These are phyloP conservation scores for Botrytis galanthina DNA, from an alignment of 2,329 filamentous ascomycete genomes.

Conservation along the genomic window DNA sequence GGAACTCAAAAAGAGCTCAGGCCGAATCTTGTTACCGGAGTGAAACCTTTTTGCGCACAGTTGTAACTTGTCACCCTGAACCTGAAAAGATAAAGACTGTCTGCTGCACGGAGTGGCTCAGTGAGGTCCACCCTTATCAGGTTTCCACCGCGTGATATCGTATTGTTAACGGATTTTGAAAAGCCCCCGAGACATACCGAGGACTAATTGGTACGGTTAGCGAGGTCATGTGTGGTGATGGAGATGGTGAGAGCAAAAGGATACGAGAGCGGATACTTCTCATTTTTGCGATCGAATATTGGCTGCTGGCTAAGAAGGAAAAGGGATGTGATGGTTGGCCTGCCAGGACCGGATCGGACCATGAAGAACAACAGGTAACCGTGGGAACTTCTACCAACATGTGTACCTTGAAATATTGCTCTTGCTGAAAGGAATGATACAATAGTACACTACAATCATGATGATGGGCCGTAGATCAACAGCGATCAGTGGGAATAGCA, in stretches of 20 bases:
- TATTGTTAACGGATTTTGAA: neutral
- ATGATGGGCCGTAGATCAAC: neutral
- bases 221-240: neutral
- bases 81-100: neutral
- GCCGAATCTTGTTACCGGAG: constrained; percentile 3
- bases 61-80: neutral
- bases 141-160: constrained; percentile 1
- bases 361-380: neutral
- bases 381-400: neutral
- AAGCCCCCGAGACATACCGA: constrained; percentile 11
- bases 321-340: constrained; percentile 2
- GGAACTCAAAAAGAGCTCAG: neutral
- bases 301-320: neutral
- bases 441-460: neutral
- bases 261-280: constrained; percentile 2
- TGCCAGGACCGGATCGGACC: neutral
- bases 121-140: constrained; percentile 1
- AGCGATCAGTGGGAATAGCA: neutral
- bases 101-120: neutral
- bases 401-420: neutral
- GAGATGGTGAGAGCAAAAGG: neutral
- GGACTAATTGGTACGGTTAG: neutral
- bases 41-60: constrained; percentile 2
- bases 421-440: neutral
- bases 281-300: neutral